Conservation (phyloP, 1,139 yeast genomes). For the Yamadazyma taylorii region DNA sequence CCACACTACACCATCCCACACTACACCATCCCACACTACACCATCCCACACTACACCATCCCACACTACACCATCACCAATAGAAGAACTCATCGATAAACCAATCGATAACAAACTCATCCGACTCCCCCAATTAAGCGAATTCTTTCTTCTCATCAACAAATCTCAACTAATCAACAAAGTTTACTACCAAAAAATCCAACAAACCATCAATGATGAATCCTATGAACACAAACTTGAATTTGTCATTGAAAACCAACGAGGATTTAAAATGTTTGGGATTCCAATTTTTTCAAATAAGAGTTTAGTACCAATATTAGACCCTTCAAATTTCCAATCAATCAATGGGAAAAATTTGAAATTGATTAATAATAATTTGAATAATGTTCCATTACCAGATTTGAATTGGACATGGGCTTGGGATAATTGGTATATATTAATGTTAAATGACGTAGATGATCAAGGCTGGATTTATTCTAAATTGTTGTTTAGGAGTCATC, state of each 20-base stretch:
- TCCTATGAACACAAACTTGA: constrained; percentile 19
- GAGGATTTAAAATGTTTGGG: constrained; percentile 69
- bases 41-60: too few species aligned
- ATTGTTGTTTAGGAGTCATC: constrained; percentile 41
- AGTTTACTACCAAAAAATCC: constrained; percentile 3
- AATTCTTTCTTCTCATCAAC: constrained; percentile 9
- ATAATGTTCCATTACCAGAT: constrained; percentile 62
- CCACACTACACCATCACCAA: too few species aligned
- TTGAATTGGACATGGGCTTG: constrained; percentile 71
- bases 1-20: too few species aligned
- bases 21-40: too few species aligned
- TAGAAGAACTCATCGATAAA: constrained; percentile 13
- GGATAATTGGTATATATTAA: constrained; percentile 70
- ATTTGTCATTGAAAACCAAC: constrained; percentile 61
- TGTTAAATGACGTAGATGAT: constrained; percentile 72
- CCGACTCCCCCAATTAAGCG: constrained; percentile 15
- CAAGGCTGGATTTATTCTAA: constrained; percentile 74
- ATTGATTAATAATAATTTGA: constrained; percentile 30
- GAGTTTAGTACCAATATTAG: constrained; percentile 56
- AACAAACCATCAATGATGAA: constrained; percentile 3
- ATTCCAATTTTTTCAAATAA: constrained; percentile 57
- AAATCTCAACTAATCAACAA: constrained; percentile 3
- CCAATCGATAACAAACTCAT: constrained; percentile 7
- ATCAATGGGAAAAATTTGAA: constrained; percentile 28
- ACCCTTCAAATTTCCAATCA: constrained; percentile 53